These are phyloP conservation scores for Linnemannia hyalina DNA, from an alignment of 192 early-diverging fungal species.

Conservation along the genomic window DNA sequence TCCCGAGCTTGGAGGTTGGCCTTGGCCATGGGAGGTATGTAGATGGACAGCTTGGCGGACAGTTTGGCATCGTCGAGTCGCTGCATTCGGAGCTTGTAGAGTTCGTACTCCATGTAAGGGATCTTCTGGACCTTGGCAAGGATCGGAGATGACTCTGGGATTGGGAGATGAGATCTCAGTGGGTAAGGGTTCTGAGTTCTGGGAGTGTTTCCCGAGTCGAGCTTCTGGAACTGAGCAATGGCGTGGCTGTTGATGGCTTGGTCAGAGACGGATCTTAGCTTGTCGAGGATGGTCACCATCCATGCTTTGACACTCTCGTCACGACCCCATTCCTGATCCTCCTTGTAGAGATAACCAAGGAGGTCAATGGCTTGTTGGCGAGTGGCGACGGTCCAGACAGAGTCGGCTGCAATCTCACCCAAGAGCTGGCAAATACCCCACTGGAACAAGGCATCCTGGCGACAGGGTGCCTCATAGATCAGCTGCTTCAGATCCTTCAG, in stretches of 20 bases:
- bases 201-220: neutral
- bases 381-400: neutral
- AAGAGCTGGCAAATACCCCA: constrained; percentile 4
- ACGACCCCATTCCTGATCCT: neutral
- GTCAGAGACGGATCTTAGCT: neutral
- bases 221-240: neutral
- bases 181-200: neutral
- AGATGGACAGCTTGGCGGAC: too few species aligned
- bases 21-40: neutral
- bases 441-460: neutral
- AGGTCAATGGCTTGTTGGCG: neutral
- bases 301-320: neutral
- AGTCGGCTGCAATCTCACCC: neutral
- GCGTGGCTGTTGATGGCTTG: neutral
- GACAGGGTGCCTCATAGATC: neutral
- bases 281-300: neutral
- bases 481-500: neutral
- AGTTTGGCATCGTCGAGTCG: neutral
- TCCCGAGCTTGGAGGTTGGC: neutral
- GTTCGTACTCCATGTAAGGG: neutral
- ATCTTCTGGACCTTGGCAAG: neutral
- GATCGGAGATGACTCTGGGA: neutral
- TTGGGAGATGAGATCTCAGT: neutral
- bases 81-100: neutral
- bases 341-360: neutral